phyloP scores from a whole-genome alignment of 108 stramenopile species.

The Cyclotella cryptica region DNA sequence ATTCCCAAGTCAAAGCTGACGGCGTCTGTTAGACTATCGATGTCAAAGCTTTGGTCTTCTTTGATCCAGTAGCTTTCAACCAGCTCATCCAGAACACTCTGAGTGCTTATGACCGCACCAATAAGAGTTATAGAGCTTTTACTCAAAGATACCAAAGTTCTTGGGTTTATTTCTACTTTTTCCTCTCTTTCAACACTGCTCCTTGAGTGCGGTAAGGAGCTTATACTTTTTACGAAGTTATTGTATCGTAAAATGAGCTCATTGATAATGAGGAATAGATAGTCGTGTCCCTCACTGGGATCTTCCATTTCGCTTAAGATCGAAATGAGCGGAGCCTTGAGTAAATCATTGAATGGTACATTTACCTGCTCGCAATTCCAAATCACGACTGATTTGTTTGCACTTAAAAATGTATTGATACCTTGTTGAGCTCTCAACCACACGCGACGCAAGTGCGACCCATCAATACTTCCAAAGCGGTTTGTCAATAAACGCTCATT shows the following conservation, averaged over 20 bases:
- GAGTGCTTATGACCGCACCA: background rate
- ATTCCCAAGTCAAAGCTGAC: slow-evolving; percentile 18
- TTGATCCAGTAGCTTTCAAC: slow-evolving; percentile 27
- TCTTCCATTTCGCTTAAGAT: slow-evolving; percentile 33
- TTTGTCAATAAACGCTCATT: slow-evolving; percentile 28
- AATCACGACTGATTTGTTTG: slow-evolving; percentile 1
- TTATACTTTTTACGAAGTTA: slow-evolving; percentile 19
- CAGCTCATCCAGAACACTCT: background rate
- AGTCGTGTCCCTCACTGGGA: slow-evolving; percentile 24
- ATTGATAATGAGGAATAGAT: slow-evolving; percentile 37
- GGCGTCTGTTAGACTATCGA: slow-evolving; percentile 13
- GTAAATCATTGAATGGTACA: slow-evolving; percentile 19
- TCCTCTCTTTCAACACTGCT: background rate
- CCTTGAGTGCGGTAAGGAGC: background rate
- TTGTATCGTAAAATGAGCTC: slow-evolving; percentile 34
- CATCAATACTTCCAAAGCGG: slow-evolving; percentile 18
- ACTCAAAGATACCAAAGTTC: slow-evolving; percentile 17
- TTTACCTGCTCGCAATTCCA: slow-evolving; percentile 34
- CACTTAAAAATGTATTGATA: slow-evolving; percentile 20
- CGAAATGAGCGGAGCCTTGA: slow-evolving; percentile 5
- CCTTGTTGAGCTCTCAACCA: slow-evolving; percentile 28
- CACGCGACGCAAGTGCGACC: slow-evolving; percentile 11
- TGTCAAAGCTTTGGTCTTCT: slow-evolving; percentile 2
- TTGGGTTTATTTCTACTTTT: slow-evolving; percentile 25
- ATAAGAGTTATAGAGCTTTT: slow-evolving; percentile 6